Base-by-base conservation (phyloP, 1,284 basidiomycete genomes). In the Ceratobasidium sp. region DNA sequence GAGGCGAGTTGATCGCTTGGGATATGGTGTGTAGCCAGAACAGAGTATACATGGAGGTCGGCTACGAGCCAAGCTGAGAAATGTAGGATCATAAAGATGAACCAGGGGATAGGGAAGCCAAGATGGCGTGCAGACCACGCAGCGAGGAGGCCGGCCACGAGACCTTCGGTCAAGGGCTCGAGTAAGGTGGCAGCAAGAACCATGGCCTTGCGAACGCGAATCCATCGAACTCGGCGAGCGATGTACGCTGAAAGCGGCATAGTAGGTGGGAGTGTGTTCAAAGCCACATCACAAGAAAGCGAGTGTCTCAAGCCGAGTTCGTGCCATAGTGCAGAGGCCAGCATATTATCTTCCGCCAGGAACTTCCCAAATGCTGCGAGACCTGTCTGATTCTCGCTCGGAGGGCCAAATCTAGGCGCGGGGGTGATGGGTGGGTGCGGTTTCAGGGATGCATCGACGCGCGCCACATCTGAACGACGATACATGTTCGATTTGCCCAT, bases 401-500 rank as follows among this genome's bases (percentile, higher is more conserved):
- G 48, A 76, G 77, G 16, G 77, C 77, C 24, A 79, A 81, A 56
- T 77, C 77, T 27, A 79, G 80, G 74, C 79, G 75, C 16, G 79
- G 75, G 7, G 79, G 76, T 46, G 39, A 69, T 69, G 81, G 81
- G 34, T 86, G 87, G 77, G 86, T 87, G 68, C 37, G 76, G 74
- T 59, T 75, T 65, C 48, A 51, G 43, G 19, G 63, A 58, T 27
- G 49, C 31, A 6, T 82, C 80, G 1, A 85, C 81, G n/a, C 78
- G 77, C 68, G 93, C 92, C 53, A 97, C 83, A 81, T 98, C 95
- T 46, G 93, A 92, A 69, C 94, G 92, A 59, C 94, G 91, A 83
- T 96, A 99, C 76, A 99, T 82, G 82, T 96, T 96, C 74, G 95
- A 96, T 83, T 99, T 99, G 77, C 98, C 98, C 78, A 98, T 93